Conservation (phyloP, 208 protist species). For the Acanthamoeba royreba region DNA sequence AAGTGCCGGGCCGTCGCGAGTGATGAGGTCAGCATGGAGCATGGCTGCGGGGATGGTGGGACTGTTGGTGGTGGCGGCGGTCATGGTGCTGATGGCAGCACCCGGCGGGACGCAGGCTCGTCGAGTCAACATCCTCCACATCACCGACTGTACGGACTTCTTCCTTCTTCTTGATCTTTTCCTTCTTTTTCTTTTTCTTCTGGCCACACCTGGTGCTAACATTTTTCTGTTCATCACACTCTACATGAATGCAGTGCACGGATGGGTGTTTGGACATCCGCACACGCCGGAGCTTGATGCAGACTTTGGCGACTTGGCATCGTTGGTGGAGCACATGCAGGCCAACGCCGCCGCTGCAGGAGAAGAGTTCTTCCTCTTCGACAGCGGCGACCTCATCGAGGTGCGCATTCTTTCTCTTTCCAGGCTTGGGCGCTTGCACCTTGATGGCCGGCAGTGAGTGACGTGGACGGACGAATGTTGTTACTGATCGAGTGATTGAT, state of each 20-base stretch:
- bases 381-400: slow-evolving; percentile 56
- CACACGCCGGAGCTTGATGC: slow-evolving; percentile 30
- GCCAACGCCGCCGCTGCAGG: slow-evolving; percentile 19
- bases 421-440: too few relatives aligned
- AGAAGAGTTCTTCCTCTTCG: slow-evolving; percentile 55
- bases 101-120: neutral
- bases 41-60: too few relatives aligned
- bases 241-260: neutral
- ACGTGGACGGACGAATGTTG: too few relatives aligned
- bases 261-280: slow-evolving; percentile 46
- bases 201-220: too few relatives aligned
- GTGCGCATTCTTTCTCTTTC: neutral
- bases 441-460: too few relatives aligned
- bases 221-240: neutral
- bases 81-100: too few relatives aligned
- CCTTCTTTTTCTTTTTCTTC: neutral
- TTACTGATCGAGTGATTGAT: too few relatives aligned
- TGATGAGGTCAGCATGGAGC: too few relatives aligned
- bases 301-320: slow-evolving; percentile 51
- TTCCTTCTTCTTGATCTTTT: neutral
- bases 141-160: neutral
- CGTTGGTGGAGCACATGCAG: slow-evolving; percentile 43
- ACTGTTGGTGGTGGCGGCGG: too few relatives aligned
- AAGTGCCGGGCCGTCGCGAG: too few relatives aligned
- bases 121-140: neutral